phyloP scores from a whole-genome alignment of 2,329 filamentous ascomycete species.

The Xylariales sp. region DNA sequence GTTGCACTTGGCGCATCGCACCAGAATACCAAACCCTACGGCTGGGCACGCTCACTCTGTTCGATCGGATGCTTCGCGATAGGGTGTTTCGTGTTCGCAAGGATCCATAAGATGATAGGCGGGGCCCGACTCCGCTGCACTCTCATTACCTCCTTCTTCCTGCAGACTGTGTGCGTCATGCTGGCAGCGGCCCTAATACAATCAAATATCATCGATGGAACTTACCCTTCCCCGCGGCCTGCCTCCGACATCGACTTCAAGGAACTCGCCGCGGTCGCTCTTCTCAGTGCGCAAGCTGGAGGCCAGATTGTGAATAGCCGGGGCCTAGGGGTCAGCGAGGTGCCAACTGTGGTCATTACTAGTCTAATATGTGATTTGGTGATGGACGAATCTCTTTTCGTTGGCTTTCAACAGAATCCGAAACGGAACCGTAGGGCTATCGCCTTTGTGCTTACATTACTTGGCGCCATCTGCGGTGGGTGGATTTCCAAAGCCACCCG shows the following conservation, averaged over 20 bases:
- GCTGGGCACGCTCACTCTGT: slow-evolving; percentile 37
- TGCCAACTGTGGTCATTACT: slow-evolving; percentile 53
- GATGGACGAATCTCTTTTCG: slow-evolving; percentile 45
- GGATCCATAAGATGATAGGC: slow-evolving; percentile 24
- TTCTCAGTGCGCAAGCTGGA: slow-evolving; percentile 51
- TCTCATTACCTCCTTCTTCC: slow-evolving; percentile 19
- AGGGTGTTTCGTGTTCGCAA: slow-evolving; percentile 34
- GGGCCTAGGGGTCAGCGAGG: slow-evolving; percentile 46
- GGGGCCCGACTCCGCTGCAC: slow-evolving; percentile 21
- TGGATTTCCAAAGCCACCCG: slow-evolving; percentile 39
- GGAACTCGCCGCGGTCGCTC: slow-evolving; percentile 29
- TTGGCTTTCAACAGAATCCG: slow-evolving; percentile 34
- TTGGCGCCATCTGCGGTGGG: slow-evolving; percentile 43
- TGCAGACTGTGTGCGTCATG: slow-evolving; percentile 20
- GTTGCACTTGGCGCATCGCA: slow-evolving; percentile 34
- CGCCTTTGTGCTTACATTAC: slow-evolving; percentile 31
- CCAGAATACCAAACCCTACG: slow-evolving; percentile 32
- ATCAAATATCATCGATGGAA: slow-evolving; percentile 21
- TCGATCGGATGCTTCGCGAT: slow-evolving; percentile 36
- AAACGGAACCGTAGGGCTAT: slow-evolving; percentile 45
- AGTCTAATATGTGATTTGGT: slow-evolving; percentile 50
- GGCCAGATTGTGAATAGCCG: slow-evolving; percentile 51
- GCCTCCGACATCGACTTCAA: slow-evolving; percentile 18
- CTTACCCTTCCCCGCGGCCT: slow-evolving; percentile 19
- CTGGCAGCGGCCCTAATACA: slow-evolving; percentile 22